Base-by-base conservation (phyloP, 23 red algal genomes). In the Pyropia yezoensis region DNA sequence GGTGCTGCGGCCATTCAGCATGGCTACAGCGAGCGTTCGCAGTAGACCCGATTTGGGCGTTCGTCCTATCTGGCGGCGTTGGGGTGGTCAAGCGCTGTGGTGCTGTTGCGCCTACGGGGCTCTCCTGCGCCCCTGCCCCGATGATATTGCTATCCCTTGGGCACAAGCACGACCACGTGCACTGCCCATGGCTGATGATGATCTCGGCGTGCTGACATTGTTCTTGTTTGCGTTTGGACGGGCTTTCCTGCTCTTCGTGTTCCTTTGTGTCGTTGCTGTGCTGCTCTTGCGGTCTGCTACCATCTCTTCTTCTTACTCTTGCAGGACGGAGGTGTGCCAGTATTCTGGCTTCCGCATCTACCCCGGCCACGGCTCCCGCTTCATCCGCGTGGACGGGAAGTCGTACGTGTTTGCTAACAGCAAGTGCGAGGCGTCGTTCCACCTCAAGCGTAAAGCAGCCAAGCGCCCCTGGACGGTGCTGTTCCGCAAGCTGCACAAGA, bases 261-360 rank as follows among this genome's bases (percentile, higher is more conserved):
- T 61, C 13, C 6, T 61, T 11, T 61, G n/a, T 63, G 14, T 52
- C 3, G 61, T 52, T 26, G 33, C 61, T 9, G 32, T 27, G 21
- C 33, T 18, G 33, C 33, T 22, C 53, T 1, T 15, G 22, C 54
- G 39, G 9, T 8, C 11, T 8, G 39, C 39, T 11, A 47, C 39
- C 39, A 3, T 8, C 39, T 8, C 39, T 1, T 8, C 39, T 1
- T 47, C 0, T 47, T 3, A 2, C 20, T 32, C 0, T 18, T 0
- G 59, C 33, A 90, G 76, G 59, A 90, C 86, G 47, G 86, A 90
- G 59, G 63, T 91, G 49, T 97, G 93, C 70, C 65, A 80, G 59
- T 97, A 88, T 77, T 90, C 85, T 8, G 93, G 93, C 60, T 97
- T 90, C 67, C 70, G 80, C 15, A 90, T 97, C 63, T 97, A 97